Base-by-base conservation (phyloP, 1,284 basidiomycete genomes). In the Heterobasidion occidentale region DNA sequence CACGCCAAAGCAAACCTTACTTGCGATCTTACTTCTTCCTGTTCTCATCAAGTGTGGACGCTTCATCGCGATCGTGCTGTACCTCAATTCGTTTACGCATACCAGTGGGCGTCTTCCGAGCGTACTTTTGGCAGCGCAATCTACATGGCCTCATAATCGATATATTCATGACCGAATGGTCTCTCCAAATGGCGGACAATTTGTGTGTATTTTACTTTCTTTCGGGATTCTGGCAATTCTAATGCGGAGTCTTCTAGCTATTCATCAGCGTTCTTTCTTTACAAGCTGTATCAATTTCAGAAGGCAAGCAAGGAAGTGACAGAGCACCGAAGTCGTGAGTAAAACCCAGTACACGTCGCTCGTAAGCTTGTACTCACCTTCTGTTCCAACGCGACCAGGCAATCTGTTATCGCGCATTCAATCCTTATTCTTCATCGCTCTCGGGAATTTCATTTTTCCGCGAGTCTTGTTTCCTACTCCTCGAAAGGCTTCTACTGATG, bases 391-490 rank as follows among this genome's bases (percentile, higher is more conserved):
- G 20, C 20, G 27, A n/a, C 33, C 27, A 64, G 64, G 61, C 48
- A 57, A 57, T 19, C 58, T 65, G 7, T 55, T 65, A 17, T 51
- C 56, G 12, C 61, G 65, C 15, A 46, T 69, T 17, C 62, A 60
- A 12, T 62, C 60, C 11, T 51, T 70, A 11, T 73, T 71, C 49
- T 57, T 62, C 34, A 69, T 73, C 35, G 65, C 70, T 0, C 57
- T 71, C 12, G 63, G 65, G 14, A 70, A 71, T 51, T 72, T 70
- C 61, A 62, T 73, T 4, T 67, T 73, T 57, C 72, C 70, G 35
- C 62, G 62, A 27, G 56, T 69, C 14, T 60, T 27, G 35, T 8
- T 48, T 11, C n/a, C 35, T 6, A 51, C 34, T 49, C 38, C 36
- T 50, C 17, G 14, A 45, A 17, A 6, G n/a, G 11, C n/a, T 15